Evolutionary conservation across 1,139 yeast species (phyloP).

Genomic region (Scheffersomyces insectosa): DNA sequence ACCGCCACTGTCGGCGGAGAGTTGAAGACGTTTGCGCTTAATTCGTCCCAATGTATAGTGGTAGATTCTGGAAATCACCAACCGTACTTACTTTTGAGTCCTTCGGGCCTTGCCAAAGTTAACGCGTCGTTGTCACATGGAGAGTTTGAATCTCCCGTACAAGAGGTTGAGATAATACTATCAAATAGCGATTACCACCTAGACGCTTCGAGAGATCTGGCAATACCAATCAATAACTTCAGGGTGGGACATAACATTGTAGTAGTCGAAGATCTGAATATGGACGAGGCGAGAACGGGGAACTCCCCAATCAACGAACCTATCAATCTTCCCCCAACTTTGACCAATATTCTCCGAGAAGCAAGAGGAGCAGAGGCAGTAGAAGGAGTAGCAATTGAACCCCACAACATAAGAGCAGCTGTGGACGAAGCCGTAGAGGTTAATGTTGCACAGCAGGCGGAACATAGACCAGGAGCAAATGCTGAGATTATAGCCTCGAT

Average conservation of each 20-base stretch:
- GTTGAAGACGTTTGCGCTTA: slow-evolving; percentile 22
- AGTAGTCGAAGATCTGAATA: background rate
- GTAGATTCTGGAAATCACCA: slow-evolving; percentile 34
- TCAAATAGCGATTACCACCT: background rate
- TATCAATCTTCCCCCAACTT: no score
- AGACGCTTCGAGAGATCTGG: background rate
- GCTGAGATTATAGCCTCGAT: background rate
- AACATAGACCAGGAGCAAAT: background rate
- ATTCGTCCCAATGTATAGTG: slow-evolving; percentile 44
- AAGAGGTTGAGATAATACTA: slow-evolving; percentile 9
- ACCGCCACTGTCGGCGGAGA: slow-evolving; percentile 12
- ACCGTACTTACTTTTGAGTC: slow-evolving; percentile 43
- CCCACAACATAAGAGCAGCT: background rate
- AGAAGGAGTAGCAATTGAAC: background rate
- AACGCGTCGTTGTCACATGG: slow-evolving; percentile 6
- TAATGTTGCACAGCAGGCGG: background rate
- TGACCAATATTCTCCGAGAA: background rate
- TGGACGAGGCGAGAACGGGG: no score
- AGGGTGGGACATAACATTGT: background rate
- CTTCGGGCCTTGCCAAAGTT: slow-evolving; percentile 35
- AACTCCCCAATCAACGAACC: no score
- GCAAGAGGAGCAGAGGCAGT: background rate
- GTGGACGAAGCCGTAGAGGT: background rate
- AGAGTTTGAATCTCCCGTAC: slow-evolving; percentile 8
- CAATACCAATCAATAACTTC: background rate